A percentile compares a stretch with the other conserved stretches of the same genome.
Evolutionary conservation across 148 eudicot genomes (phyloP).

Genomic region (Heliosperma pusillum): DNA sequence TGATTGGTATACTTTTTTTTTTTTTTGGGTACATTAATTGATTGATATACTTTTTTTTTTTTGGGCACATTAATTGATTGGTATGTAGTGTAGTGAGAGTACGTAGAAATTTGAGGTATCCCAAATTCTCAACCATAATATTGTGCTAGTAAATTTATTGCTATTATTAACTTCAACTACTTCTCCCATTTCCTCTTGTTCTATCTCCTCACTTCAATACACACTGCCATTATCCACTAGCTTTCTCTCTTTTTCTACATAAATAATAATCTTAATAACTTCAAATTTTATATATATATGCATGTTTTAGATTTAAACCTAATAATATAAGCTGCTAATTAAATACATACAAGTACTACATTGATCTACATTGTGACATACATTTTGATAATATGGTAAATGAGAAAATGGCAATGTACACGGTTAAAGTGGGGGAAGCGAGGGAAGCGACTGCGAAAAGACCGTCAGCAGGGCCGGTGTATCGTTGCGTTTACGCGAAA

Average conservation of each 20-base stretch:
- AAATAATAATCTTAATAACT: not conserved
- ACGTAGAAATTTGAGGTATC: not conserved
- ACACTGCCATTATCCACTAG: not conserved
- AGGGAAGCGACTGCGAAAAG: constrained; percentile 39
- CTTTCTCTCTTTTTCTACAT: not conserved
- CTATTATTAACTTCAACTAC: constrained; percentile 29
- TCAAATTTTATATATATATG: not conserved
- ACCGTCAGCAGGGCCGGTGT: constrained; percentile 80
- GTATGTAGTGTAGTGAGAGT: no score
- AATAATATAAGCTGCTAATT: no score
- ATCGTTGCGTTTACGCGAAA: constrained; percentile 74
- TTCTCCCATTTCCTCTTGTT: not conserved
- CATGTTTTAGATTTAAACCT: no score
- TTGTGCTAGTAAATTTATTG: constrained; percentile 27
- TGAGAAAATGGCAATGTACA: constrained; percentile 43
- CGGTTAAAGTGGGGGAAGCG: constrained; percentile 63
- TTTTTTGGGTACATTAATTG: no score
- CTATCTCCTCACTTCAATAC: not conserved
- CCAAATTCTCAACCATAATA: constrained; percentile 10
- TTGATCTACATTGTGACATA: not conserved
- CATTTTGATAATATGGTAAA: not conserved
- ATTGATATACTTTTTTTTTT: no score
- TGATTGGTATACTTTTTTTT: no score
- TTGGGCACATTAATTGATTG: not conserved
- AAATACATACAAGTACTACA: not conserved